Conservation (phyloP, 495 filamentous ascomycete genomes). For the Penicillium crystallinum region DNA sequence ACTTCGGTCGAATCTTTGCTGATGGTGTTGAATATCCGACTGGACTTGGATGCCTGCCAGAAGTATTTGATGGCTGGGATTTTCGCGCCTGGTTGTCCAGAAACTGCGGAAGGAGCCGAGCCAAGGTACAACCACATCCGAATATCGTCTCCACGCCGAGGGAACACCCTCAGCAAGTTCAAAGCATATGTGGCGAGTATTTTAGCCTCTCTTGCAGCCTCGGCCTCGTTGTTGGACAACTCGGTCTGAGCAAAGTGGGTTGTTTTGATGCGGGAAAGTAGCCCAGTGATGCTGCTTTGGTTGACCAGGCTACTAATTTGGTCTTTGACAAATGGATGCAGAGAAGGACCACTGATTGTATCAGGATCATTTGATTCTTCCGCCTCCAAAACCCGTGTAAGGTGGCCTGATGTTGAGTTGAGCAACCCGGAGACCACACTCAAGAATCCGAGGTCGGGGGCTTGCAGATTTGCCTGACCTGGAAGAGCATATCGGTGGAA, state of each 20-base stretch:
- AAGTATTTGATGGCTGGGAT: conserved; percentile 81
- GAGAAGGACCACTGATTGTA: conserved; percentile 24
- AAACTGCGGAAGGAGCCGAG: conserved; percentile 51
- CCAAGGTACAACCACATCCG: conserved; percentile 91
- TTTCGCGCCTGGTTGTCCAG: conserved; percentile 33
- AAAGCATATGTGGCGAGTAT: conserved; percentile 82
- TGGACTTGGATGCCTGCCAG: conserved; percentile 71
- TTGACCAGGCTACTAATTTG: conserved; percentile 61
- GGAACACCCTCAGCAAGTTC: conserved; percentile 82
- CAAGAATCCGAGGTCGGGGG: conserved; percentile 56
- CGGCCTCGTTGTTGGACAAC: conserved; percentile 19
- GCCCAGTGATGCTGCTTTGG: conserved; percentile 56
- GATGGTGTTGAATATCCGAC: conserved; percentile 61
- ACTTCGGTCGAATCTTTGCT: conserved; percentile 52
- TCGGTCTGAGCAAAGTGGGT: conserved; percentile 23
- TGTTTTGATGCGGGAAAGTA: conserved; percentile 45
- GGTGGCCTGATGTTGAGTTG: conserved; percentile 53
- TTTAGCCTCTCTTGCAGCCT: conserved; percentile 55
- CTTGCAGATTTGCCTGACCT: conserved; percentile 32
- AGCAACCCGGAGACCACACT: conserved; percentile 60
- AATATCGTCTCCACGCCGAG: conserved; percentile 77
- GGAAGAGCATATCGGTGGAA: conserved; percentile 55
- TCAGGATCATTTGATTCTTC: conserved; percentile 39
- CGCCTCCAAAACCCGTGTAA: conserved; percentile 51
- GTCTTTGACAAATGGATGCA: conserved; percentile 54